These are phyloP conservation scores for Coelastrella sp. DNA, from an alignment of 139 green algal species.

Conservation along the genomic window DNA sequence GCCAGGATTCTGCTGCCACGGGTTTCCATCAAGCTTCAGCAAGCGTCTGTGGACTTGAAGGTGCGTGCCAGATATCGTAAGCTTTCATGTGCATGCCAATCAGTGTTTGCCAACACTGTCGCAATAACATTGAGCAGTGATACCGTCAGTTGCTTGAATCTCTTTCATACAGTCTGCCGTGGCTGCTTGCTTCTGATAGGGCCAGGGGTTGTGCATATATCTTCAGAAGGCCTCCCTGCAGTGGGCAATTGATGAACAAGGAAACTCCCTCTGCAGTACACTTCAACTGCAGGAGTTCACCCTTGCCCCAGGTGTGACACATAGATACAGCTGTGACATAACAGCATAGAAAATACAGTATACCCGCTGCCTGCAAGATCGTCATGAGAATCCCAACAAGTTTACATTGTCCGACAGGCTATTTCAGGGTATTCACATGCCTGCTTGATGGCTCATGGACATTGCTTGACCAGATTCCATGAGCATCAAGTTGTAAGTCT, in stretches of 20 bases:
- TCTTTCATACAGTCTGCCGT: background rate
- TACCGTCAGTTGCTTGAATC: background rate
- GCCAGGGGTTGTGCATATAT: background rate
- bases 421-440: too few species aligned
- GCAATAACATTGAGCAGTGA: too few species aligned
- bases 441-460: too few species aligned
- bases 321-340: background rate
- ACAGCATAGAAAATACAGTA: background rate
- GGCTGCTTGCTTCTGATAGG: slow-evolving; percentile 1
- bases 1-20: slow-evolving; percentile 16
- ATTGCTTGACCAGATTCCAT: too few species aligned
- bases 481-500: background rate
- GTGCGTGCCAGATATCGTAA: background rate
- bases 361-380: background rate
- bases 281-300: slow-evolving; percentile 12
- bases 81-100: background rate
- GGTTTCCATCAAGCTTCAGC: slow-evolving; percentile 14
- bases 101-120: background rate
- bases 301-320: background rate
- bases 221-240: slow-evolving; percentile 5
- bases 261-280: background rate
- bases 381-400: background rate
- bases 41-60: slow-evolving; percentile 28
- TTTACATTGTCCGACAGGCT: too few species aligned
- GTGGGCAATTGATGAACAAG: background rate